Evolutionary conservation across 805 yeast species (phyloP), one percentile per base, ranked within the genome.

Genomic region (Candida khao-thaluensis): DNA sequence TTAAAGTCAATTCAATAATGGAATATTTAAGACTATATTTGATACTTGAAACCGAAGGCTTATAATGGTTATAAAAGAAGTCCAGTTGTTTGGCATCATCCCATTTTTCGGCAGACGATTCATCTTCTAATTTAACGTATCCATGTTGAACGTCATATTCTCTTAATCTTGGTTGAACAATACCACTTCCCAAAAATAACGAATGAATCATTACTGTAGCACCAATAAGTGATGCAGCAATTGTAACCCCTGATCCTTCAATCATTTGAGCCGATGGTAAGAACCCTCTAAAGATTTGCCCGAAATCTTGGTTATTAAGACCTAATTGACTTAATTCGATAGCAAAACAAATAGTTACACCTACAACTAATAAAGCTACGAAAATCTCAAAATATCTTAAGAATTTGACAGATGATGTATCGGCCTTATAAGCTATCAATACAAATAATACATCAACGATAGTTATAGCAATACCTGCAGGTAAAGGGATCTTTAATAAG

Each of bases 41-140:
- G 45, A 90, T 83, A 3, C 96, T 89, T n/a, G 63, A 67, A 14
- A 74, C 52, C 0, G 93, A 76, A 1, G 97, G 96, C 41, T 66
- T 71, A 57, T 90, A 89, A 8, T 59, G 44, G 43, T 64, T 48
- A 46, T 64, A 64, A 42, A 64, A 62, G 44, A 32, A 64, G 7
- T 51, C 54, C 33, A 41, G 15, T 41, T 22, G 20, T 17, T 28
- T 28, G 3, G 27, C 16, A 28, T 37, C 37, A 5, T 29, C 43
- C 11, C 35, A 23, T 28, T 38, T 30, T 21, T 45, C 37, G 14
- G 44, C 46, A 28, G 50, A 22, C 9, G 24, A 45, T 8, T 42
- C 51, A 15, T 7, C 50, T 47, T 14, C 50, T 15, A 64, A 44
- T 12, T 51, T 42, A 17, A 68, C 59, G 32, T 54, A 42, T 2